These are phyloP conservation scores for Paracorniculantispora psalliotae DNA, from an alignment of 2,329 filamentous ascomycete genomes.

Conservation along the genomic window DNA sequence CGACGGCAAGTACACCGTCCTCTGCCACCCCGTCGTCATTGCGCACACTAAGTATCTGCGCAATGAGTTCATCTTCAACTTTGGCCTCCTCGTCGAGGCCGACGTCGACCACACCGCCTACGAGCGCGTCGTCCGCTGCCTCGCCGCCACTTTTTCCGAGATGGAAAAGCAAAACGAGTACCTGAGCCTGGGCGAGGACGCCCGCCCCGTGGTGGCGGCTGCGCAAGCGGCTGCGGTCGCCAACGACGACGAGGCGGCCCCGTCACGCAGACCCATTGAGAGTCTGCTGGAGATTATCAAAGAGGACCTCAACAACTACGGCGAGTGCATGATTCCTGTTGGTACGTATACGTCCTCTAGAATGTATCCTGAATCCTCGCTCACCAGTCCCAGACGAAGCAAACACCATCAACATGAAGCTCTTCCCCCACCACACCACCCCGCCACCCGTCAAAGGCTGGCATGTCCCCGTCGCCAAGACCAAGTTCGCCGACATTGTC, in stretches of 20 bases:
- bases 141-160: conserved; percentile 79
- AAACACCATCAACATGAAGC: conserved; percentile 93
- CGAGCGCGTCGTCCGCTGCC: conserved; percentile 77
- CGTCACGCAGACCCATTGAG: conserved; percentile 64
- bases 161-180: conserved; percentile 91
- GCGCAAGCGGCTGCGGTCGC: conserved; percentile 28
- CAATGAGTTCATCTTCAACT: conserved; percentile 98
- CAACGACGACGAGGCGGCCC: conserved; percentile 32
- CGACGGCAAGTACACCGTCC: conserved; percentile 65
- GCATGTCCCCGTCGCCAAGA: conserved; percentile 81
- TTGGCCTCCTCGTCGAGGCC: conserved; percentile 72
- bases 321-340: conserved; percentile 97
- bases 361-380: neutral
- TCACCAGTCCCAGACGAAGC: conserved; percentile 61
- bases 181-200: conserved; percentile 57
- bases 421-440: conserved; percentile 76
- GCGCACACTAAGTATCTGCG: conserved; percentile 76
- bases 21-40: conserved; percentile 88
- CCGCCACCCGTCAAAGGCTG: conserved; percentile 76
- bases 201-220: conserved; percentile 27
- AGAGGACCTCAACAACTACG: conserved; percentile 92
- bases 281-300: conserved; percentile 75
- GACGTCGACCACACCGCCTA: conserved; percentile 69
- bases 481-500: conserved; percentile 59
- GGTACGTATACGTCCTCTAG: conserved; percentile 46